Evolutionary conservation across 257 asterid genomes (phyloP), one percentile per base, ranked within the genome.

Genomic region (Capsicum baccatum): DNA sequence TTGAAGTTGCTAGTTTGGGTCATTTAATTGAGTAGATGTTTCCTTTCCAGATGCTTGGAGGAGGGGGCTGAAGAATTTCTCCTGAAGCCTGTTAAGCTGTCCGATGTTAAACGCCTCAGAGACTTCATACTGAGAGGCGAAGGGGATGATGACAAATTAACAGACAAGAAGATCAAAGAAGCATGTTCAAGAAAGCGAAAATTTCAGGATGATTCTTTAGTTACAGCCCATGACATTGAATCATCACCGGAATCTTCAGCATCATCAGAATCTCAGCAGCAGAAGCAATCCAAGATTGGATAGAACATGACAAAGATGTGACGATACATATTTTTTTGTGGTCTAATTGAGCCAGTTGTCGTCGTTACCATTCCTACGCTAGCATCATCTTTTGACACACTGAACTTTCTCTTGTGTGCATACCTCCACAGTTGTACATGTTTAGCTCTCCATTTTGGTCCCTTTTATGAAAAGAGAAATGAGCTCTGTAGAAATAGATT

Each of bases 61-160:
- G 99, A 91, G 87, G 99, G 99, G 54, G 99, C 99, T 0, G 91
- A 94, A 50, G 98, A 94, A 50, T 95, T 91, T 86, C 95, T 95
- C 0, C 89, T 94, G 59, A 95, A 95, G 92, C 99, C 99, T 0
- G 94, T 94, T 6, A 89, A 92, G 92, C 93, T 94, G 54, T 83
- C 97, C 0, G 98, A 94, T 37, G 98, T 94, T 3, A 86, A 91
- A 88, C 95, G 96, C 52, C 81, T 93, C 37, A 86, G 86, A 70
- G 91, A 92, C 15, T 82, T 89, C 86, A 83, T 94, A 19, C 79
- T 93, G 71, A 88, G 84, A 37, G 94, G 88, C 6, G 91, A 85
- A 0, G 91, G 67, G 16, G 83, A 89, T 56, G 58, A 39, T 35
- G 67, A 68, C 78, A 68, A 67, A 9, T 86, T 54, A 47, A 79